phyloP scores from a whole-genome alignment of 192 early-diverging fungal species.

The Haplosporangium gracile region DNA sequence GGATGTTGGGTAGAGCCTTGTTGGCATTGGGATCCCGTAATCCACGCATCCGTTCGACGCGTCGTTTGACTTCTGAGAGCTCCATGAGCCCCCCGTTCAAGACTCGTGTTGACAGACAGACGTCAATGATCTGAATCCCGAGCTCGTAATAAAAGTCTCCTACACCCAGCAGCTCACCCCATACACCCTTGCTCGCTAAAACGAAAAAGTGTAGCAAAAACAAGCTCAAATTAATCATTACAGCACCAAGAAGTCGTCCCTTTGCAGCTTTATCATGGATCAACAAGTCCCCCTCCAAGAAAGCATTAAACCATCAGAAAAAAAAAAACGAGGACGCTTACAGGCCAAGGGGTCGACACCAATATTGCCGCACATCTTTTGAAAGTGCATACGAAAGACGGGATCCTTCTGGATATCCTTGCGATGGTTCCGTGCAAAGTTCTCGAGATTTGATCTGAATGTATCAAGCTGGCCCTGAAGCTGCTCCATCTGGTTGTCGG shows the following conservation, averaged over 20 bases:
- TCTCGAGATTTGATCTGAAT: constrained; percentile 88
- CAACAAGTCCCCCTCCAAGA: not conserved
- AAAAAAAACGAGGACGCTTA: constrained; percentile 43
- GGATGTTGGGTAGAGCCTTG: not conserved
- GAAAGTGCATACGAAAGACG: constrained; percentile 89
- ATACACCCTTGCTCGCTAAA: constrained; percentile 93
- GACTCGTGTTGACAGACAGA: constrained; percentile 87
- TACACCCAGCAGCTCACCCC: constrained; percentile 94
- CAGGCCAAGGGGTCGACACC: constrained; percentile 96
- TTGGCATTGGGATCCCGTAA: constrained; percentile 10
- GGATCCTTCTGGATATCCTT: constrained; percentile 92
- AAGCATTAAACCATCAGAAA: not conserved
- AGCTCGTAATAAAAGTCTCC: constrained; percentile 99
- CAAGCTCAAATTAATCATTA: constrained; percentile 68
- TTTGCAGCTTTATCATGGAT: no score
- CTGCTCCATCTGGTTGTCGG: constrained; percentile 46
- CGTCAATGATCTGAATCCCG: constrained; percentile 92
- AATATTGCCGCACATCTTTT: constrained; percentile 92
- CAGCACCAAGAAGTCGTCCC: not conserved
- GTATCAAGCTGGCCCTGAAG: constrained; percentile 74
- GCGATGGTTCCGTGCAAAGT: constrained; percentile 87
- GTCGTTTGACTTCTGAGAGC: constrained; percentile 79
- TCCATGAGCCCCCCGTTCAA: constrained; percentile 94
- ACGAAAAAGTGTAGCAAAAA: not conserved
- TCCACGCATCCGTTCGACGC: constrained; percentile 78